These are phyloP conservation scores for Tulasnella sp. DNA, from an alignment of 768 basidiomycete species.

Conservation along the genomic window DNA sequence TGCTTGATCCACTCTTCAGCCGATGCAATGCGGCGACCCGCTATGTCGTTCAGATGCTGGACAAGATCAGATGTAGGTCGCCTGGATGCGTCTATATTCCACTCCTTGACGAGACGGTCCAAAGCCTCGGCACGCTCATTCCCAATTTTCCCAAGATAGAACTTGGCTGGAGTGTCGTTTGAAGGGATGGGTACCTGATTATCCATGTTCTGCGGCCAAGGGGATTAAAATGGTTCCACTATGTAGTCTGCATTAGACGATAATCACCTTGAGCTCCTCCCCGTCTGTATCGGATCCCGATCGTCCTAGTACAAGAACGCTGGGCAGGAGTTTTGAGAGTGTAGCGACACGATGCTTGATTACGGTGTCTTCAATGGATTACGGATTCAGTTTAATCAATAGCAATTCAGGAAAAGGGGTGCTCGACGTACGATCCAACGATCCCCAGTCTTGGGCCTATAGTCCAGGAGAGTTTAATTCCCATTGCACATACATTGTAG, in stretches of 20 bases:
- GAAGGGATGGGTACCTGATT: constrained; percentile 32
- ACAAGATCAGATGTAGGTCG: constrained; percentile 33
- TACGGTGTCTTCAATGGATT: constrained; percentile 20
- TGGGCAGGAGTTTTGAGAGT: constrained; percentile 23
- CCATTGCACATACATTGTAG: no score
- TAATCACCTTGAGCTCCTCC: constrained; percentile 43
- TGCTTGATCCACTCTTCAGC: constrained; percentile 41
- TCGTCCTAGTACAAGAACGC: constrained; percentile 38
- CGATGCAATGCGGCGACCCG: constrained; percentile 34
- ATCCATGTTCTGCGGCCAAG: constrained; percentile 37
- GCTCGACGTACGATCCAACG: constrained; percentile 49
- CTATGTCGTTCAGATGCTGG: constrained; percentile 30
- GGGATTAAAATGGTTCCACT: neutral
- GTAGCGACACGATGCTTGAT: constrained; percentile 24
- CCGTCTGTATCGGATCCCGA: constrained; percentile 35
- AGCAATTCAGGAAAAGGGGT: neutral
- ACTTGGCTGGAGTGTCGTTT: constrained; percentile 28
- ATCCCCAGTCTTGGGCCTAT: constrained; percentile 39
- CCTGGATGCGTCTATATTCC: constrained; percentile 26
- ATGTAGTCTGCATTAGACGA: neutral
- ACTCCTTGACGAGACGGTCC: neutral
- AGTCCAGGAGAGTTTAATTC: neutral
- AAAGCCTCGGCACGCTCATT: constrained; percentile 11
- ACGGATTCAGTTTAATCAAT: constrained; percentile 30
- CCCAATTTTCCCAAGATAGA: constrained; percentile 23